These are phyloP conservation scores for Daldinia vernicosa DNA, from an alignment of 495 filamentous ascomycete genomes.

Conservation along the genomic window DNA sequence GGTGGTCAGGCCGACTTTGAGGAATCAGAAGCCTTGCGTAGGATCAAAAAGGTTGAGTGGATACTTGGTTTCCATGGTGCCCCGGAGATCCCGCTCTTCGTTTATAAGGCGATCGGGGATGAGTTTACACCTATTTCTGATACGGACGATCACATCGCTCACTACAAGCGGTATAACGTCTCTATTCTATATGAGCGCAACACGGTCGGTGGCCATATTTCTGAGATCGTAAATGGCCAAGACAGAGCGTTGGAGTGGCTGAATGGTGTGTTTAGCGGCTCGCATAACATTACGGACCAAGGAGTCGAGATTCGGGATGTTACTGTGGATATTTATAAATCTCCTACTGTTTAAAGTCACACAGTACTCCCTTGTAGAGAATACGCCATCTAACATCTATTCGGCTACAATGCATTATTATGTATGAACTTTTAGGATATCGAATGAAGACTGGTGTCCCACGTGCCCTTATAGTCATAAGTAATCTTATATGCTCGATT, in stretches of 20 bases:
- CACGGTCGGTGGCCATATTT: slow-evolving; percentile 36
- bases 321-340: slow-evolving; percentile 22
- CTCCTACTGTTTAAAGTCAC: not conserved
- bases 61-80: slow-evolving; percentile 53
- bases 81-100: slow-evolving; percentile 58
- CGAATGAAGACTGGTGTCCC: not conserved
- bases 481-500: not conserved
- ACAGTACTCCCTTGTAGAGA: not conserved
- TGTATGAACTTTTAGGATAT: not conserved
- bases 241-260: slow-evolving; percentile 39
- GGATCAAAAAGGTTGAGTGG: slow-evolving; percentile 45
- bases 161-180: slow-evolving; percentile 41
- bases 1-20: slow-evolving; percentile 45
- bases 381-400: not conserved
- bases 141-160: slow-evolving; percentile 54
- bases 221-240: slow-evolving; percentile 39
- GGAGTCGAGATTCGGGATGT: slow-evolving; percentile 38
- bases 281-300: not conserved
- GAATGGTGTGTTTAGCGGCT: slow-evolving; percentile 35
- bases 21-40: slow-evolving; percentile 35
- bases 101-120: slow-evolving; percentile 62
- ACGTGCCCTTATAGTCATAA: not conserved
- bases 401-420: not conserved
- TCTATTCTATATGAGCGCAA: slow-evolving; percentile 53
- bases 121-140: slow-evolving; percentile 56